Evolutionary conservation across 257 asterid species (phyloP).

Genomic region (Solanum gandarillasii): DNA sequence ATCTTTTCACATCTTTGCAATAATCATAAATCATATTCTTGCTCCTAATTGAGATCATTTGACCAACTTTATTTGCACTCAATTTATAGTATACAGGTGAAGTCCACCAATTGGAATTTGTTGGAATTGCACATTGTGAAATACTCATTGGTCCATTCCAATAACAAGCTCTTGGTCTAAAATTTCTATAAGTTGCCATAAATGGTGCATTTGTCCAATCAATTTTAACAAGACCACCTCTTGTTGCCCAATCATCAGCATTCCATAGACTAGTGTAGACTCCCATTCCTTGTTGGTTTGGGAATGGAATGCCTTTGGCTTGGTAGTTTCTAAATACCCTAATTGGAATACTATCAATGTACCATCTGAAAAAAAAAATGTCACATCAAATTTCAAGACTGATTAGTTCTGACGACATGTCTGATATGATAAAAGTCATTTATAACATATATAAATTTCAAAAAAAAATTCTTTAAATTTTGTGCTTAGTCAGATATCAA

Average conservation of each 20-base stretch:
- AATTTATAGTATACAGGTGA: slow-evolving; percentile 18
- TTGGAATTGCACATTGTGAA: slow-evolving; percentile 16
- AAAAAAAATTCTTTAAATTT: no score
- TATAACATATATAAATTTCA: no score
- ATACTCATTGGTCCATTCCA: slow-evolving; percentile 25
- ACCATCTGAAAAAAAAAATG: slow-evolving; percentile 44
- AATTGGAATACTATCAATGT: slow-evolving; percentile 49
- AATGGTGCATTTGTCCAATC: slow-evolving; percentile 59
- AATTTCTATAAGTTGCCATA: slow-evolving; percentile 31
- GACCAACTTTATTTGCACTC: slow-evolving; percentile 6
- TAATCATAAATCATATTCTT: slow-evolving; percentile 53
- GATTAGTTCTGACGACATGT: not conserved
- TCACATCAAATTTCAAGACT: not conserved
- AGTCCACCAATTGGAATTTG: slow-evolving; percentile 37
- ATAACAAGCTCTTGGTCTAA: slow-evolving; percentile 41
- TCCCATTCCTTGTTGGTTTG: slow-evolving; percentile 52
- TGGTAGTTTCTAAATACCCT: slow-evolving; percentile 51
- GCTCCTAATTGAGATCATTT: slow-evolving; percentile 32
- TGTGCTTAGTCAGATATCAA: not conserved
- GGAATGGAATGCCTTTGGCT: slow-evolving; percentile 39
- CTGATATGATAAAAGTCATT: not conserved
- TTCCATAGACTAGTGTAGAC: slow-evolving; percentile 71
- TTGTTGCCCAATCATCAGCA: slow-evolving; percentile 79
- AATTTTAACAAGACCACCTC: slow-evolving; percentile 55
- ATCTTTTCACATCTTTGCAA: slow-evolving; percentile 38